phyloP scores from a whole-genome alignment of 1,139 yeast genomes.

The Fermentozyma sake region DNA sequence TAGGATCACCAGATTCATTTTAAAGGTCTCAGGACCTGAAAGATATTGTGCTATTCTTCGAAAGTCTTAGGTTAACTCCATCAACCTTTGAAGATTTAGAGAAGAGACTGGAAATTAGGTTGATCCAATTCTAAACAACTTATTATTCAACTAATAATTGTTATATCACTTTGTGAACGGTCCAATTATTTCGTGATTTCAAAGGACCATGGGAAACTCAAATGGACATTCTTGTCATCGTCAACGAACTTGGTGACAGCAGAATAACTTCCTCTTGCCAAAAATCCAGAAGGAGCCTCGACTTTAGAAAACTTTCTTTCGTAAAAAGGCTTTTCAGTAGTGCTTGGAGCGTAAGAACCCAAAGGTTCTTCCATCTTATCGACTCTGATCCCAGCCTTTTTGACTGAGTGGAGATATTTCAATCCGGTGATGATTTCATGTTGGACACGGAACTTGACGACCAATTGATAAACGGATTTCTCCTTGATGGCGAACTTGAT shows the following conservation, averaged over 20 bases:
- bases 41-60: too few relatives aligned
- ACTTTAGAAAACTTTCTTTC: conserved; percentile 76
- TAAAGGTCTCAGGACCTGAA: too few relatives aligned
- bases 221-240: conserved; percentile 76
- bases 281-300: conserved; percentile 87
- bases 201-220: conserved; percentile 82
- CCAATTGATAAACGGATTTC: conserved; percentile 67
- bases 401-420: conserved; percentile 78
- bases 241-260: conserved; percentile 82
- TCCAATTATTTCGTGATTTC: conserved; percentile 63
- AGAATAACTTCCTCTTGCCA: conserved; percentile 82
- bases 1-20: too few relatives aligned
- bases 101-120: too few relatives aligned
- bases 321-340: conserved; percentile 77
- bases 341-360: conserved; percentile 89
- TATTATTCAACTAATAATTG: too few relatives aligned
- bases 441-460: conserved; percentile 77
- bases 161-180: too few relatives aligned
- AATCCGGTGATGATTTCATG: conserved; percentile 90
- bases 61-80: too few relatives aligned
- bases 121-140: too few relatives aligned
- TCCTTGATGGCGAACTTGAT: conserved; percentile 75
- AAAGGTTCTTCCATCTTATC: conserved; percentile 84
- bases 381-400: conserved; percentile 82
- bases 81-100: too few relatives aligned